Base-by-base conservation (phyloP, 768 basidiomycete species). In the Jaapia argillacea region DNA sequence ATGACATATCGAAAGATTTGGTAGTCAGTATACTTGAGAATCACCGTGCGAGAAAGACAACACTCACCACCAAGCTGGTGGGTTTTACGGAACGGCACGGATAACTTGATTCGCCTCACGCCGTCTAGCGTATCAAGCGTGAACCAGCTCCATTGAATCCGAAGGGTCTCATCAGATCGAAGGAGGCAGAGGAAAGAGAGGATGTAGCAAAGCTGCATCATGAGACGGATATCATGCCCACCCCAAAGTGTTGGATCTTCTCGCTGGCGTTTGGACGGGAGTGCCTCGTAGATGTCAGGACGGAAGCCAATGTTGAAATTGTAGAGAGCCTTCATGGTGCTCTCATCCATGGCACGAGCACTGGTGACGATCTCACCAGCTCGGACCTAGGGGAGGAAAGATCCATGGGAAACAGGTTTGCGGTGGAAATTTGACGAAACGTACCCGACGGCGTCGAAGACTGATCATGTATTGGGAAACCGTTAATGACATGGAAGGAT, bases 391-490 rank as follows among this genome's bases (percentile, higher is more conserved):
- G 12, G 4, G 28, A 26, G 40, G 36, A 2, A 24, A 24, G 12
- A 25, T 41, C 5, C 6, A 42, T 23, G 39, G 2, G 14, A 20
- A 16, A 35, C 12, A 12, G 28, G 16, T 33, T 33, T 10, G 28
- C 10, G 10, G 28, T 33, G 28, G 10, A 10, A 16, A 33, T 33
- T 27, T 16, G 16, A 4, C 4, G 14, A 13, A 13, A 42, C 46
- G n/a, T 16, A 57, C 55, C 50, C 55, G 56, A 0, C 49, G 41
- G 4, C 53, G 50, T 0, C 50, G 44, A 0, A 56, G 45, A 23
- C 57, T 58, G 35, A 55, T 48, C 54, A 56, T 58, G 37, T 56
- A 56, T 27, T 52, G 47, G 1, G 50, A 50, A 1, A 57, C 54
- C 5, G 37, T 24, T 0, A 41, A n/a, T 1, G 54, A 53, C 22